Conservation (phyloP, 2,329 filamentous ascomycete species). For the Fusarium pilosicola region DNA sequence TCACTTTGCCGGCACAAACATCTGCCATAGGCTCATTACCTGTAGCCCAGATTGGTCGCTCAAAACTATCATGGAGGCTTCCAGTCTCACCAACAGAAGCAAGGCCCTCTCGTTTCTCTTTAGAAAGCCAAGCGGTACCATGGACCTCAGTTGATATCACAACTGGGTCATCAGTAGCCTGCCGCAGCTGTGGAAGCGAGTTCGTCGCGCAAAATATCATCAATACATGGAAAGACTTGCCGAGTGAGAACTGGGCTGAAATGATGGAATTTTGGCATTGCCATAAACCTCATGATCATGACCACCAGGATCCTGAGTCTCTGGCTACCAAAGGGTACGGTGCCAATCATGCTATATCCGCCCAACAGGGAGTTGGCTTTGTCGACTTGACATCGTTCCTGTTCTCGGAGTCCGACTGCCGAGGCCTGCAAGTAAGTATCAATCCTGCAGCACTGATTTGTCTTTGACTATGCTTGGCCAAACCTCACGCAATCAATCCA, state of each 20-base stretch:
- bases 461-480: slow-evolving; percentile 5
- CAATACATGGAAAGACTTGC: slow-evolving; percentile 85
- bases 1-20: slow-evolving; percentile 58
- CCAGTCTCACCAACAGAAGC: slow-evolving; percentile 50
- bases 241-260: slow-evolving; percentile 97
- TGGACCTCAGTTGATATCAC: slow-evolving; percentile 66
- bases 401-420: slow-evolving; percentile 74
- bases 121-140: slow-evolving; percentile 56
- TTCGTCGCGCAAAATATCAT: slow-evolving; percentile 55
- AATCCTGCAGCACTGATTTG: slow-evolving; percentile 22
- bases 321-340: slow-evolving; percentile 79
- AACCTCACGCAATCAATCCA: background rate
- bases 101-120: slow-evolving; percentile 41
- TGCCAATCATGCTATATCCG: slow-evolving; percentile 78
- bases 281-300: slow-evolving; percentile 82
- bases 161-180: slow-evolving; percentile 53
- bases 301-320: slow-evolving; percentile 55
- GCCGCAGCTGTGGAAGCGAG: slow-evolving; percentile 52
- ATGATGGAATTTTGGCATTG: slow-evolving; percentile 99
- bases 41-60: slow-evolving; percentile 46
- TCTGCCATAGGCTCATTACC: slow-evolving; percentile 50
- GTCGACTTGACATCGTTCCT: slow-evolving; percentile 85
- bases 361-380: slow-evolving; percentile 74
- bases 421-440: slow-evolving; percentile 50
- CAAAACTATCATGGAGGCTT: slow-evolving; percentile 64